Evolutionary conservation across 257 asterid genomes (phyloP), one percentile per base, ranked within the genome.

Genomic region (Ilex asprella): DNA sequence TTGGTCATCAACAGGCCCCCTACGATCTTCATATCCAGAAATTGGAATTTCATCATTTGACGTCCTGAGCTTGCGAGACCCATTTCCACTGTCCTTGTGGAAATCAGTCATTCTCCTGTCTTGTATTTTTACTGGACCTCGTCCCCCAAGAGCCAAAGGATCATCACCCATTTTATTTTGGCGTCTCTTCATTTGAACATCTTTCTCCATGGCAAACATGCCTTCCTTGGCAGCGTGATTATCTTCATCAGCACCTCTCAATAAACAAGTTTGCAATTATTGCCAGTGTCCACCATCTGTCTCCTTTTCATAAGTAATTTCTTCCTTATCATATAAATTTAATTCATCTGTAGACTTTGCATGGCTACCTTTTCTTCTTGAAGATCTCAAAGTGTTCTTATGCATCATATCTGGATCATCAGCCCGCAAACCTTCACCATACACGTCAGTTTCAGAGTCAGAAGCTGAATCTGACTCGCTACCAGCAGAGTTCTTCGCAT

Each of bases 211-310:
- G 30, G 76, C 74, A 55, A 86, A 79, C 82, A 86, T 73, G 67
- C 72, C 76, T 55, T 69, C 69, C 16, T 79, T 79, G 60, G 60
- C 78, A 63, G 82, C 68, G 56, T 53, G 61, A 69, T 67, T 71
- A 75, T 75, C 87, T 71, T 84, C 92, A 72, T 81, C 77, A 55
- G 71, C 77, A 62, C 91, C 85, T 73, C 77, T 81, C 78, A 93
- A 58, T 44, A 93, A 76, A 78, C 88, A 83, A 77, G 78, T 79
- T 78, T 91, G 97, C 71, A 91, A 91, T 69, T 95, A 97, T 72
- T 75, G 82, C 99, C 99, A 89, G 70, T 85, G 83, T 21, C 77
- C 76, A 59, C 75, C 60, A 81, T 75, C 82, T 78, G 76, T 66
- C 67, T 80, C 87, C 70, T 79, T 83, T 72, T 77, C 89, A 66